Percentiles rank a stretch among this genome's conserved stretches.
Conservation (phyloP, 768 basidiomycete genomes). For the Hydnomerulius pinastri region DNA sequence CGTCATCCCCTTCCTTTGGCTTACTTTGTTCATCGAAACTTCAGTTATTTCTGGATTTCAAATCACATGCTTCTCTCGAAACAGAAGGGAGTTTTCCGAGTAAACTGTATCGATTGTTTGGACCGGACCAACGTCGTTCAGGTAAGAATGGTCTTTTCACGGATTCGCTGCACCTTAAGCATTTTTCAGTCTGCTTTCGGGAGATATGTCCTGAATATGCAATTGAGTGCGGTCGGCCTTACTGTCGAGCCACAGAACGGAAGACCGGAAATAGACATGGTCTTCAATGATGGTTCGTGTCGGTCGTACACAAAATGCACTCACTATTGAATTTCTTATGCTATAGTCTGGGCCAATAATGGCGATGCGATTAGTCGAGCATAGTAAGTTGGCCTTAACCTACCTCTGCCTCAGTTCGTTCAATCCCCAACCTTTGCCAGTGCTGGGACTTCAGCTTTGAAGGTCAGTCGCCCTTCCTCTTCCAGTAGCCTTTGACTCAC, state of each 20-base stretch:
- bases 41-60: constrained; percentile 82
- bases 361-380: constrained; percentile 92
- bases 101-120: constrained; percentile 95
- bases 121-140: constrained; percentile 96
- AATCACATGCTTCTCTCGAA: constrained; percentile 67
- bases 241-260: constrained; percentile 53
- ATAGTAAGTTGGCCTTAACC: constrained; percentile 53
- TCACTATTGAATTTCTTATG: not conserved
- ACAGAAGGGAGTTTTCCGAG: constrained; percentile 85
- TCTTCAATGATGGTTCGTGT: constrained; percentile 74
- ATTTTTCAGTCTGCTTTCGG: constrained; percentile 81
- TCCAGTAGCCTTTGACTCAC: not conserved
- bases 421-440: constrained; percentile 41
- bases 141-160: constrained; percentile 39
- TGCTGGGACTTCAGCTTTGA: constrained; percentile 94
- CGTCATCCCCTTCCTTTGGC: not conserved
- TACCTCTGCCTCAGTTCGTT: not conserved
- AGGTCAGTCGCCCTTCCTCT: constrained; percentile 52
- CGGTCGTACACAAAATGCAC: not conserved
- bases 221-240: constrained; percentile 74
- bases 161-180: constrained; percentile 7
- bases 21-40: constrained; percentile 1
- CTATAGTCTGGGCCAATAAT: constrained; percentile 95
- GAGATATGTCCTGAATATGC: constrained; percentile 73
- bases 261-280: constrained; percentile 63